Percentiles rank a stretch among this genome's conserved stretches.
Evolutionary conservation across 768 basidiomycete species (phyloP).

Genomic region (Trametes cingulata): DNA sequence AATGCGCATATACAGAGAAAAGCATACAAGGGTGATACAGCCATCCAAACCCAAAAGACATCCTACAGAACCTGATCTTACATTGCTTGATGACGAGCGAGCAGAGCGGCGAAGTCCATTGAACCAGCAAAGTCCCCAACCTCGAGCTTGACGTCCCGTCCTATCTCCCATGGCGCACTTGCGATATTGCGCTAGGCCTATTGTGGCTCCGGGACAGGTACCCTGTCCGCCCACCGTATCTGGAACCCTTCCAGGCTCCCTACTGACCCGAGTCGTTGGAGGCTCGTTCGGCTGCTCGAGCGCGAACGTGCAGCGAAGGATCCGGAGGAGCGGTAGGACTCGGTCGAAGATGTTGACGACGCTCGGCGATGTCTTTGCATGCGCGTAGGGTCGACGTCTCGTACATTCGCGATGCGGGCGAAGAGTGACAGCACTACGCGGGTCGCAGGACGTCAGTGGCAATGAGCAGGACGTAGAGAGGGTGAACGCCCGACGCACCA

Average conservation of each 20-base stretch:
- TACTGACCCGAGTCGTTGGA: slow-evolving; percentile 26
- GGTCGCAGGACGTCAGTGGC: background rate
- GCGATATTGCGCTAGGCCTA: too few relatives aligned
- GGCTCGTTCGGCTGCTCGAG: slow-evolving; percentile 44
- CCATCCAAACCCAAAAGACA: background rate
- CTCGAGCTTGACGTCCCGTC: too few relatives aligned
- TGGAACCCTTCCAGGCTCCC: slow-evolving; percentile 19
- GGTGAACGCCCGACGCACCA: slow-evolving; percentile 47
- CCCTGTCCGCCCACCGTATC: slow-evolving; percentile 17
- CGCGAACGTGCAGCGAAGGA: slow-evolving; percentile 45
- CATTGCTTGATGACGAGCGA: background rate
- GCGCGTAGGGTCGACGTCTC: slow-evolving; percentile 72
- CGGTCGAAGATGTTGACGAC: slow-evolving; percentile 58
- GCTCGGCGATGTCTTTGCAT: slow-evolving; percentile 81
- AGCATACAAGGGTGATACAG: background rate
- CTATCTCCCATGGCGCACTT: too few relatives aligned
- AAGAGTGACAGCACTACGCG: slow-evolving; percentile 72
- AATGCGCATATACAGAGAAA: background rate
- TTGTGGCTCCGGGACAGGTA: slow-evolving; percentile 11
- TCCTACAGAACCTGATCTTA: background rate
- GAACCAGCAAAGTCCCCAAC: too few relatives aligned
- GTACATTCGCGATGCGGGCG: slow-evolving; percentile 70
- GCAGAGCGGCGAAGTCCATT: too few relatives aligned
- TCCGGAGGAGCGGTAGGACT: slow-evolving; percentile 38
- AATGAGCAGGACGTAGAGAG: background rate